Base-by-base conservation (phyloP, 345 rosid genomes). In the Sisymbrium altissimum region DNA sequence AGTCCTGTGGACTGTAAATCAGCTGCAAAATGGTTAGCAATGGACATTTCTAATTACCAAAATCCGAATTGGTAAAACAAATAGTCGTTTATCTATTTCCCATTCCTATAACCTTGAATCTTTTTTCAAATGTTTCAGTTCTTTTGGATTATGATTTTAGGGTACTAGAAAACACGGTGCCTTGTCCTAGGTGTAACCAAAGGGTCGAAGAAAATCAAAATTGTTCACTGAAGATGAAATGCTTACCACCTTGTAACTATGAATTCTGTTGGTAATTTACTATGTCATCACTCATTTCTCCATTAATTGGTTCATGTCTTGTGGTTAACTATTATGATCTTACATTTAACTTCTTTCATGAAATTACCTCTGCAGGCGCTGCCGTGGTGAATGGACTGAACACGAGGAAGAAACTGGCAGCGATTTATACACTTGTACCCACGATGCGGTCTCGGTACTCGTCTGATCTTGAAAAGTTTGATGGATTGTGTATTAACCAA, bases 1-100 rank as follows among this genome's bases (percentile, higher is more conserved):
- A 74, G 81, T 55, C 81, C 81, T 13, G 29, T 78, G 70, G 75
- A 78, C 27, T 78, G 81, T 54, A 3, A 9, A 62, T 7, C 66
- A 45, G 78, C 73, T 23, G 65, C 71, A 38, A 73, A 54, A 8
- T 78, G 81, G 81, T 54, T 72, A 55, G 50, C 27, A 45, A 73
- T 60, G 41, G 23, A 46, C 38, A 23, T 3, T 19, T 41, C 48
- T 35, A 23, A 29, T 23, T 1, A 62, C 33, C 48, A 49, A 53
- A 21, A 61, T n/a, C 10, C 39, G 0, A 19, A 17, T 43, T 53
- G 76, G 71, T 76, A 76, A n/a, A 44, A 50, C 14, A 54, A 72
- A 52, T 9, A 3, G 36, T 25, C 7, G 13, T 45, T 12, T 48
- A 15, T 65, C 12, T 29, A 56, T 13, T 57, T 65, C n/a, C 8